A percentile compares a stretch with the other conserved stretches of the same genome.
Evolutionary conservation across 371 early-diverging fungal species (phyloP).

Genomic region (Syncephalastrum sp.): DNA sequence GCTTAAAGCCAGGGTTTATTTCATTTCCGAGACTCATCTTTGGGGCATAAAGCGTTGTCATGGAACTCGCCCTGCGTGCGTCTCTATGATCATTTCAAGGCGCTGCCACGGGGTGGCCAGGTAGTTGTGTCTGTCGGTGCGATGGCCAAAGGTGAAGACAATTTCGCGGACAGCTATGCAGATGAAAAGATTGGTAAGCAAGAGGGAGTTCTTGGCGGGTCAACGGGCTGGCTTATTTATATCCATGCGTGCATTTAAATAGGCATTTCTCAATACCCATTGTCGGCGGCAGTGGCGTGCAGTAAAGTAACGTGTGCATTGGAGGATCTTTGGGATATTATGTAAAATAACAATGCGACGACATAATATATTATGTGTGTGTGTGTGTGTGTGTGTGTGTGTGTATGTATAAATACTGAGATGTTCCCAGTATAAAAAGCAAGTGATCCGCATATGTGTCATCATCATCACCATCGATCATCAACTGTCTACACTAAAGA

Average conservation of each 20-base stretch:
- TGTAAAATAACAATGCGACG: constrained; percentile 35
- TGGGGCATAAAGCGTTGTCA: constrained; percentile 67
- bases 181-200: constrained; percentile 82
- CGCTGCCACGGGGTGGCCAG: constrained; percentile 67
- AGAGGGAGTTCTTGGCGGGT: not conserved
- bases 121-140: constrained; percentile 94
- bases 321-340: constrained; percentile 84
- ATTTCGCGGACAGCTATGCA: constrained; percentile 87
- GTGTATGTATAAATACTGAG: not conserved
- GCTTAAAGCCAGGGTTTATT: too few species aligned
- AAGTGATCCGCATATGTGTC: too few species aligned
- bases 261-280: constrained; percentile 88
- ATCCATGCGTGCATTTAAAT: constrained; percentile 20
- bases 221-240: not conserved
- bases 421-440: not conserved
- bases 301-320: constrained; percentile 86
- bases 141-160: constrained; percentile 93
- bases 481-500: too few species aligned
- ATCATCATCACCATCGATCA: too few species aligned
- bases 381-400: not conserved
- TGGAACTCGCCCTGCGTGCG: constrained; percentile 86
- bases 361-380: too few species aligned
- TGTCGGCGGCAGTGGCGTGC: constrained; percentile 93
- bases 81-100: constrained; percentile 70
- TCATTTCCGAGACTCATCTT: too few species aligned